Evolutionary conservation across 129 eudicot genomes (phyloP), one percentile per base, ranked within the genome.

Genomic region (Escallonia rubra): DNA sequence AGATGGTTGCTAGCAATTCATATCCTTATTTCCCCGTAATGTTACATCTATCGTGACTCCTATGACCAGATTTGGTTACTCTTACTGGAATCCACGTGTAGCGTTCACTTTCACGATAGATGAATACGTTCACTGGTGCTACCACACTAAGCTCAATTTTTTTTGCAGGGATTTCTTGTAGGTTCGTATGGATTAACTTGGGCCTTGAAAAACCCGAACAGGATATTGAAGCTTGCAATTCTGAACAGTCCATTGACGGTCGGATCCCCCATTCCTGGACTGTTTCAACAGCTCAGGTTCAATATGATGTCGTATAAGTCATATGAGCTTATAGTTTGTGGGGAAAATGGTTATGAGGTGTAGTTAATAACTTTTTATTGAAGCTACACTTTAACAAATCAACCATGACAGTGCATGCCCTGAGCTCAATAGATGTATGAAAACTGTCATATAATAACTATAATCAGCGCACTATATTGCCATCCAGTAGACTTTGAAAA

Each of bases 111-210:
- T 1, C 34, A 1, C 34, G 34, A 23, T 23, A 23, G 1, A 23
- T 23, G 9, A 44, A 13, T 64, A 5, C 15, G 47, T 58, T 15
- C 43, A n/a, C 16, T 47, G 10, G 10, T 50, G 50, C 43, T 49
- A 38, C 42, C 60, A 61, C 42, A 44, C 38, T 49, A n/a, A 50
- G 7, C 23, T 44, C 59, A 61, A 38, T 47, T 48, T 56, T 63
- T 61, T 72, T 56, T 84, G 80, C 68, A 93, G 99, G 99, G 99
- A 47, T 93, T 93, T 83, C 80, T 93, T 65, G 96, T 93, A 16
- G 99, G 96, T 57, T 89, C 99, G 7, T 93, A 89, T 77, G 99
- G 99, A 73, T 80, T 93, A 75, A 93, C 99, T 34, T 93, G 99
- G 99, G 96, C 99, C 62, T 73, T 93, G 76, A 84, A 93, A 70